Evolutionary conservation across 176 grass and related monocot species (phyloP), one percentile per base, ranked within the genome.

Genomic region (Eragrostis nindensis): DNA sequence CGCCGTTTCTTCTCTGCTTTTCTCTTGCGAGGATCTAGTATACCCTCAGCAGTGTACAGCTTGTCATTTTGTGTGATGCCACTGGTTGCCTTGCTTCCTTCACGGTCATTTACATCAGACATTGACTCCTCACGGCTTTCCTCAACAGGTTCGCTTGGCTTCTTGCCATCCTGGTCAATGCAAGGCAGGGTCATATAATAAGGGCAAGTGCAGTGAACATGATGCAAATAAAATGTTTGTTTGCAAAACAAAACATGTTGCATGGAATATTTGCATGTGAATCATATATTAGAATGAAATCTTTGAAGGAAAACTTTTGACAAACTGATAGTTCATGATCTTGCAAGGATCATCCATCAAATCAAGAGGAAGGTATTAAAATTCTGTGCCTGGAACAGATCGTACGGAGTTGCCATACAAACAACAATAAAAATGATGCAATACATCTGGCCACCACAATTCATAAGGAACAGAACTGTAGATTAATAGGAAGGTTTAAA

Each of bases 41-140:
- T 95, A 76, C 92, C 96, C 64, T 91, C 84, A 0, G 88, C 92
- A 0, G 90, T 84, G 67, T 99, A 93, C 42, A 99, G 24, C 72
- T 93, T 99, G 25, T 91, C 79, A 22, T 93, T 68, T 78, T 95
- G 92, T 16, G 71, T 83, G 62, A 61, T 84, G 13, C 40, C 74
- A 38, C 73, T 60, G 11, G 64, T 82, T 7, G 32, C 3, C 62
- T 91, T 90, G 39, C 71, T 60, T 81, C 88, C 88, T 70, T 77
- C 66, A 7, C 0, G 53, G 26, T 72, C 88, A 40, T 90, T 86
- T 7, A n/a, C 62, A 2, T 87, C 88, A 39, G 86, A 70, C 92
- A 93, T 98, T 2, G 71, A 61, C 25, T 90, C 64, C 12, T 95
- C 90, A 14, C 27, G 66, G 42, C 74, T 82, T 55, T 73, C 26